phyloP scores from a whole-genome alignment of 2,329 filamentous ascomycete genomes.

The Fusarium neocosmosporiellum region DNA sequence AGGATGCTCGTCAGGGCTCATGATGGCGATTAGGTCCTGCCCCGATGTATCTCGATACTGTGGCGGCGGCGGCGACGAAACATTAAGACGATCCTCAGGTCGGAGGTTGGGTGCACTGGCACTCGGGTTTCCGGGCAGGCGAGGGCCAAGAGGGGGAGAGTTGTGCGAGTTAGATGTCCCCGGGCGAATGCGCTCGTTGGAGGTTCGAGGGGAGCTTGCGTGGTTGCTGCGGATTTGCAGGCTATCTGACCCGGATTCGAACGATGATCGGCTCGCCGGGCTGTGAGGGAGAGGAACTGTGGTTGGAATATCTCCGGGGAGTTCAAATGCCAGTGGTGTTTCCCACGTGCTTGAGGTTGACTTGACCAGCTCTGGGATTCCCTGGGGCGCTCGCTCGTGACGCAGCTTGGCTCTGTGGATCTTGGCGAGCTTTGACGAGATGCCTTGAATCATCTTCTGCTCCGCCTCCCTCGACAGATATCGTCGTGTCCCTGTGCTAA shows the following conservation, averaged over 20 bases:
- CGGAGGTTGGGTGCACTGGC: constrained; percentile 45
- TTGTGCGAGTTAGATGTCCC: constrained; percentile 45
- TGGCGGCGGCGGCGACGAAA: constrained; percentile 68
- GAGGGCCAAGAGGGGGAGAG: constrained; percentile 44
- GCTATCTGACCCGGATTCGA: constrained; percentile 66
- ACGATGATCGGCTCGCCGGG: constrained; percentile 62
- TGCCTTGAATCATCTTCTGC: constrained; percentile 79
- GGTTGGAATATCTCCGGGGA: constrained; percentile 67
- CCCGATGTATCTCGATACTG: constrained; percentile 70
- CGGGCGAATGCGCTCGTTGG: constrained; percentile 58
- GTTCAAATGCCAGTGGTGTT: constrained; percentile 65
- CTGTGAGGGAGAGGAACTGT: constrained; percentile 51
- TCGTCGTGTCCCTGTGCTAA: constrained; percentile 89
- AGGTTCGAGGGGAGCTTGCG: constrained; percentile 61
- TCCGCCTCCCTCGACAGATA: constrained; percentile 82
- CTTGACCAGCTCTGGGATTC: constrained; percentile 58
- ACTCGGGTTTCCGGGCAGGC: constrained; percentile 32
- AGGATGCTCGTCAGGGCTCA: constrained; percentile 68
- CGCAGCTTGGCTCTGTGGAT: constrained; percentile 81
- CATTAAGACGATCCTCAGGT: constrained; percentile 64
- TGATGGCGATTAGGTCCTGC: constrained; percentile 76
- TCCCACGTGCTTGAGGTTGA: constrained; percentile 54
- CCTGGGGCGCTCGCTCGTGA: constrained; percentile 63
- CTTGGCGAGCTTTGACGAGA: constrained; percentile 84
- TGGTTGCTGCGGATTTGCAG: constrained; percentile 53